Conservation (phyloP, 495 filamentous ascomycete genomes). For the Parathielavia hyrcaniae region DNA sequence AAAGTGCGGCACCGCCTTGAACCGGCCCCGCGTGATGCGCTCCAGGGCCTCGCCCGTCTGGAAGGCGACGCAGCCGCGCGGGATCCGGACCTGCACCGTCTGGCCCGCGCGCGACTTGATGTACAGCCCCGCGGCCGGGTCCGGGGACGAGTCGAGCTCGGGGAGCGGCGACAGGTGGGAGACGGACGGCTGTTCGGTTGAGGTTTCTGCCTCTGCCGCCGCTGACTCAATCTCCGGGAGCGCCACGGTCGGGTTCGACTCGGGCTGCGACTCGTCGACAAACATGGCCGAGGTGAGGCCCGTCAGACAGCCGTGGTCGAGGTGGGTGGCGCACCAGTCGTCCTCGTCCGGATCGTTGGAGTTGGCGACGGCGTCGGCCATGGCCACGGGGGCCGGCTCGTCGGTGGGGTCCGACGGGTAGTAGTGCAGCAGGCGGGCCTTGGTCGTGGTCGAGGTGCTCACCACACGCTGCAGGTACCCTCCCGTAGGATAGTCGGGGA, state of each 20-base stretch:
- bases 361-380: slow-evolving; percentile 24
- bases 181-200: neutral
- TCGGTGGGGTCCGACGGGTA: slow-evolving; percentile 55
- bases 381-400: slow-evolving; percentile 14
- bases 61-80: slow-evolving; percentile 84
- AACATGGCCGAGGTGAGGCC: slow-evolving; percentile 96
- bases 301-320: slow-evolving; percentile 89
- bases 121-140: slow-evolving; percentile 80
- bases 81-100: slow-evolving; percentile 82
- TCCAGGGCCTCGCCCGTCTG: slow-evolving; percentile 93
- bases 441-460: slow-evolving; percentile 75
- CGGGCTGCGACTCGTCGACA: slow-evolving; percentile 74
- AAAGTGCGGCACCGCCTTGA: slow-evolving; percentile 94
- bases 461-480: slow-evolving; percentile 86
- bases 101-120: slow-evolving; percentile 76
- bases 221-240: slow-evolving; percentile 28
- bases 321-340: slow-evolving; percentile 93
- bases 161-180: slow-evolving; percentile 48
- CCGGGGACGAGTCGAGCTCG: slow-evolving; percentile 67
- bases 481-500: slow-evolving; percentile 62
- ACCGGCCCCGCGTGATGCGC: slow-evolving; percentile 77
- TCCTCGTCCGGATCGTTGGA: slow-evolving; percentile 54
- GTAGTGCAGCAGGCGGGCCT: slow-evolving; percentile 90
- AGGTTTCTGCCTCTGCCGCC: too few species aligned
- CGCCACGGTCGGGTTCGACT: slow-evolving; percentile 38